These are phyloP conservation scores for Dothideomycetes sp. DNA, from an alignment of 2,329 filamentous ascomycete species.

Conservation along the genomic window DNA sequence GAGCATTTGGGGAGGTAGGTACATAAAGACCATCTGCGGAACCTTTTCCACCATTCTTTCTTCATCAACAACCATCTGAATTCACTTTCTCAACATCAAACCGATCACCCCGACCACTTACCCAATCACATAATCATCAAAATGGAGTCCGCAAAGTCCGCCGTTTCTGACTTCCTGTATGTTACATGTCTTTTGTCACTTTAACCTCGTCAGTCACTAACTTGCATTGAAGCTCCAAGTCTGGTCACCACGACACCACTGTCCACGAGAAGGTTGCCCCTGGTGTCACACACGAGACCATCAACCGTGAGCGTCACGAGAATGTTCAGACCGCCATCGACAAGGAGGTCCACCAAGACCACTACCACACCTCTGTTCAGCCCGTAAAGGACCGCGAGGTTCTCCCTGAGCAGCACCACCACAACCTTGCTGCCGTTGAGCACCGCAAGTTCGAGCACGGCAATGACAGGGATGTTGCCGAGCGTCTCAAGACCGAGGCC, in stretches of 20 bases:
- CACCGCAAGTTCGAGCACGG: conserved; percentile 53
- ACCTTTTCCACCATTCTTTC: neutral
- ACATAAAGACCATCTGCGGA: conserved; percentile 2
- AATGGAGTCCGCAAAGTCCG: conserved; percentile 57
- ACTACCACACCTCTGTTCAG: conserved; percentile 59
- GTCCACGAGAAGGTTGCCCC: conserved; percentile 55
- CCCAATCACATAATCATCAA: conserved; percentile 13
- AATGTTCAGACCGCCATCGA: conserved; percentile 52
- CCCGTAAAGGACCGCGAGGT: conserved; percentile 39
- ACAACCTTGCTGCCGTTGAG: conserved; percentile 48
- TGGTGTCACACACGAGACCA: conserved; percentile 48
- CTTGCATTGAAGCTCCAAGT: conserved; percentile 1
- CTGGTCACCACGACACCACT: conserved; percentile 57
- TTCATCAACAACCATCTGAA: conserved; percentile 5
- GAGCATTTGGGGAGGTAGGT: neutral
- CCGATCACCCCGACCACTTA: too few relatives aligned
- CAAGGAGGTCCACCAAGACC: conserved; percentile 59
- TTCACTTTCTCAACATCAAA: neutral
- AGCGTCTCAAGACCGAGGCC: conserved; percentile 41
- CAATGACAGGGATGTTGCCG: conserved; percentile 37
- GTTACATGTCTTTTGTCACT: neutral
- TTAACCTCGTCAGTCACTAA: neutral
- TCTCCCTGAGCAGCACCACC: conserved; percentile 51
- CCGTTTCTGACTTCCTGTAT: conserved; percentile 48
- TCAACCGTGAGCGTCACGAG: conserved; percentile 52